phyloP scores from a whole-genome alignment of 495 filamentous ascomycete species.

The Penicillium diatomitis region DNA sequence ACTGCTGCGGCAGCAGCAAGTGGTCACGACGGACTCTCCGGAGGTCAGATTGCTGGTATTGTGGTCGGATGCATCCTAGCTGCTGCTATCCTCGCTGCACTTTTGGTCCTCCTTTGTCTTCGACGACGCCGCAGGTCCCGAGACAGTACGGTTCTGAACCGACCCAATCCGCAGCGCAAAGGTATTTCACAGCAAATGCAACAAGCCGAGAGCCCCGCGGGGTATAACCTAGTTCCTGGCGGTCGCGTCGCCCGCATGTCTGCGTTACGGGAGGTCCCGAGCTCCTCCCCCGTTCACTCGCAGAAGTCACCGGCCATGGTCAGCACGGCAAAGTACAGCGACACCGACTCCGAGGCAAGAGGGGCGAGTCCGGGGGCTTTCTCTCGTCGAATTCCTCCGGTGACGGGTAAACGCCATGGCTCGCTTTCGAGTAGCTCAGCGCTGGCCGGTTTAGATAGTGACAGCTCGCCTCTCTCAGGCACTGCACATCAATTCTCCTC shows the following conservation, averaged over 20 bases:
- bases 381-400: slow-evolving; percentile 45
- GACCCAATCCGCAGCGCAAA: slow-evolving; percentile 69
- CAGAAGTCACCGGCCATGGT: slow-evolving; percentile 33
- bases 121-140: slow-evolving; percentile 51
- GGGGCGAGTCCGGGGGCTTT: slow-evolving; percentile 72
- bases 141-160: slow-evolving; percentile 66
- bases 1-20: slow-evolving; percentile 22
- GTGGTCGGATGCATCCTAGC: slow-evolving; percentile 74
- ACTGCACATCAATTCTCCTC: slow-evolving; percentile 73
- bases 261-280: slow-evolving; percentile 67
- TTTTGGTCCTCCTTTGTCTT: slow-evolving; percentile 51
- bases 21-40: slow-evolving; percentile 49
- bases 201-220: slow-evolving; percentile 36
- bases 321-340: slow-evolving; percentile 47
- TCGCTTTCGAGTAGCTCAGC: slow-evolving; percentile 85
- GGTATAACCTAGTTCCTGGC: slow-evolving; percentile 68
- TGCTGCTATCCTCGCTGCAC: slow-evolving; percentile 52
- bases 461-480: slow-evolving; percentile 63
- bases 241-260: slow-evolving; percentile 94
- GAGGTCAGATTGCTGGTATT: slow-evolving; percentile 82
- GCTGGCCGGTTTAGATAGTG: slow-evolving; percentile 57
- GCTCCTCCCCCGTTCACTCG: slow-evolving; percentile 48
- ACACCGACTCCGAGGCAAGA: slow-evolving; percentile 72
- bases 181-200: slow-evolving; percentile 41
- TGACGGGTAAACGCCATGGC: slow-evolving; percentile 69